Base-by-base conservation (phyloP, 306 rosid genomes). In the Gillenia trifoliata region DNA sequence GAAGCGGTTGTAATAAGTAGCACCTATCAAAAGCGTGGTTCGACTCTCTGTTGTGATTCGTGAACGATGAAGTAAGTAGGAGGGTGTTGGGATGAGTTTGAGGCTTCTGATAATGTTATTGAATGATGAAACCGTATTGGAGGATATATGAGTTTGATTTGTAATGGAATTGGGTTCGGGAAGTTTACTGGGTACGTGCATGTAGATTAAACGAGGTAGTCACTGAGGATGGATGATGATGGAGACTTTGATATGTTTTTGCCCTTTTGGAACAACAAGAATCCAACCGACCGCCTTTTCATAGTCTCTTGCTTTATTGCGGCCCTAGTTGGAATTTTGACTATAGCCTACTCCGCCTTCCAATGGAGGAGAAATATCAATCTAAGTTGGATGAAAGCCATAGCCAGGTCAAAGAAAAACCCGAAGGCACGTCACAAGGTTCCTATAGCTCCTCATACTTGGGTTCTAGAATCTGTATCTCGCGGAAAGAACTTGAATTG, bases 321-420 rank as follows among this genome's bases (percentile, higher is more conserved):
- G 71, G 97, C 89, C 63, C 64, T 95, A 15, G 88, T 95, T 86
- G 99, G 99, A 73, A 88, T 90, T 84, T 79, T 92, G 77, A 92
- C 97, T 62, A 90, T 95, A 83, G 93, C 91, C 68, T 92, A 88
- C 78, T 89, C 98, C 0, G 97, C 99, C 66, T 95, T 95, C 75
- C 99, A 90, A 63, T 95, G 98, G 99, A 85, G 98, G 88, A 85
- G 99, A 83, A 89, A 95, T 79, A 95, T 95, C 74, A 95, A 95
- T 77, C 76, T 95, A 61, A 90, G 92, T 89, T 95, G 99, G 98
- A 95, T 85, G 90, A 95, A 77, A 86, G 99, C 99, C 71, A 86
- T 95, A 77, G 96, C 96, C 66, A 89, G 96, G 75, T 86, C 99
- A 62, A 90, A 95, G 88, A 90, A 81, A 88, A 90, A 90, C 81